Conservation (phyloP, 2,329 filamentous ascomycete genomes). For the Chaetomium strumarium region DNA sequence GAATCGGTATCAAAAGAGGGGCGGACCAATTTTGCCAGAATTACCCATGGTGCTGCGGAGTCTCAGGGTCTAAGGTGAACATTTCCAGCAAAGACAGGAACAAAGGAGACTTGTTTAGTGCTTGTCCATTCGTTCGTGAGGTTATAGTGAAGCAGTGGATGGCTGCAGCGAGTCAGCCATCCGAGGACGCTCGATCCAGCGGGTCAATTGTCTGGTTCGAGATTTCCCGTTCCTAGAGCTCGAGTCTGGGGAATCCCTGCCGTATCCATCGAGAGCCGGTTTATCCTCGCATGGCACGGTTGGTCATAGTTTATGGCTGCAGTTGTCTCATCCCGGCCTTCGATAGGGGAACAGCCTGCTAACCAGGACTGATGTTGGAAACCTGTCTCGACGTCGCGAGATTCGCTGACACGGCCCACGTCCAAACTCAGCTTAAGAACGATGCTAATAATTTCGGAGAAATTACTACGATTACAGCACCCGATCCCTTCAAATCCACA, state of each 20-base stretch:
- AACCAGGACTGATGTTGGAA: background rate
- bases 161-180: no score
- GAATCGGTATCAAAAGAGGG: constrained; percentile 14
- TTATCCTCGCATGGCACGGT: background rate
- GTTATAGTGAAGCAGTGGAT: background rate
- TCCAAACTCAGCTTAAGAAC: background rate
- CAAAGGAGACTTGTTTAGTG: no score
- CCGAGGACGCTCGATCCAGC: background rate
- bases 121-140: background rate
- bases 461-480: constrained; percentile 2
- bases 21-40: constrained; percentile 9
- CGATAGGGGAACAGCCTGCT: background rate
- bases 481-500: constrained; percentile 4
- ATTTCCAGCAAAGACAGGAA: background rate
- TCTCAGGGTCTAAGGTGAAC: background rate
- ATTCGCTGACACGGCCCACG: background rate
- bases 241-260: constrained; percentile 20
- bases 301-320: constrained; percentile 1
- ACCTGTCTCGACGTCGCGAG: background rate
- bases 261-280: background rate
- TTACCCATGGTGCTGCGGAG: background rate
- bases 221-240: background rate
- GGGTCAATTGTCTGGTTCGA: background rate
- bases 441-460: constrained; percentile 5
- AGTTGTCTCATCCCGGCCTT: background rate